Conservation (phyloP, 192 early-diverging fungal genomes). For the Coemansia sp. region DNA sequence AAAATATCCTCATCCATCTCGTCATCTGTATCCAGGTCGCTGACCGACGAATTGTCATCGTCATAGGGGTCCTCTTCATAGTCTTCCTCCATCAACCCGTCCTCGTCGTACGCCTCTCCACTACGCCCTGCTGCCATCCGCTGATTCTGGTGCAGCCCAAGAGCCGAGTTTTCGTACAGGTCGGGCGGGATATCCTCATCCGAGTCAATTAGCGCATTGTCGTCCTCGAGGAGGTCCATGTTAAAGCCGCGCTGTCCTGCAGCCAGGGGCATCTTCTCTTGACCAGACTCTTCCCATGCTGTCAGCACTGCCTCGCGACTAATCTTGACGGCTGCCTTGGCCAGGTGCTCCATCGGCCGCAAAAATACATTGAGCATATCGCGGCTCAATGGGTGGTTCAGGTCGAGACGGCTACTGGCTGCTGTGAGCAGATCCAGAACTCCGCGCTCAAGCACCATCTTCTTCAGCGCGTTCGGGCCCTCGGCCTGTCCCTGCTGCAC, state of each 20-base stretch:
- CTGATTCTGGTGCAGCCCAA: constrained; percentile 55
- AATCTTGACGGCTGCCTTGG: constrained; percentile 84
- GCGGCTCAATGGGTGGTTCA: constrained; percentile 84
- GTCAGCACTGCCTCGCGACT: constrained; percentile 63
- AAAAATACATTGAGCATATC: constrained; percentile 73
- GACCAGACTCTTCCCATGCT: constrained; percentile 49
- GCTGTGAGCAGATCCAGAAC: constrained; percentile 78
- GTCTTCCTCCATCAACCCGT: constrained; percentile 47
- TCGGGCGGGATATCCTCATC: constrained; percentile 56
- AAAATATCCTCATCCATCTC: constrained; percentile 58
- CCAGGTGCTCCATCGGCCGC: constrained; percentile 85
- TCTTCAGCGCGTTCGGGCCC: constrained; percentile 35
- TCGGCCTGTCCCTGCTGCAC: constrained; percentile 19
- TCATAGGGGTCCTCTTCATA: constrained; percentile 56
- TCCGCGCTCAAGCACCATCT: constrained; percentile 86
- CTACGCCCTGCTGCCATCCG: constrained; percentile 26
- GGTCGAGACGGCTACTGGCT: constrained; percentile 80
- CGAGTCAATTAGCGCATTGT: constrained; percentile 25
- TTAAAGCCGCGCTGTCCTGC: constrained; percentile 34
- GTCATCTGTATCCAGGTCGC: constrained; percentile 75
- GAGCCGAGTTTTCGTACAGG: constrained; percentile 53
- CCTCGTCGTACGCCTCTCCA: constrained; percentile 27
- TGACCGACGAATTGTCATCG: constrained; percentile 58
- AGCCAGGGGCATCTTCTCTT: constrained; percentile 49
- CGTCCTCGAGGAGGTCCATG: constrained; percentile 42